Evolutionary conservation across 768 basidiomycete genomes (phyloP), one percentile per base, ranked within the genome.

Genomic region (Stropharia rugosoannulata): DNA sequence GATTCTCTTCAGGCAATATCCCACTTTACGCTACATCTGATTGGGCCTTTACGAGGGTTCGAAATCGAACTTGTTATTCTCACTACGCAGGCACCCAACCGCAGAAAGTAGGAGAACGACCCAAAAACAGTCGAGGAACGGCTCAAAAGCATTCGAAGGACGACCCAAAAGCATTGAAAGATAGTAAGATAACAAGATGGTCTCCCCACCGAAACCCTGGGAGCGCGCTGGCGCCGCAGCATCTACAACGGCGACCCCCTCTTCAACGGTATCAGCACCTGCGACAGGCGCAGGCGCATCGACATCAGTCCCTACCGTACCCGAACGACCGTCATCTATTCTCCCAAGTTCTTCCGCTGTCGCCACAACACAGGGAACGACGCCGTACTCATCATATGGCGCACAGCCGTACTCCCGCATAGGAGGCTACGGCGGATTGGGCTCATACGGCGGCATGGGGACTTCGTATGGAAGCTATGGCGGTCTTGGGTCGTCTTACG

Each of bases 171-270:
- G 22, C 22, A 22, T 22, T 22, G 1, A 4, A 22, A 22, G 29
- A 7, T n/a, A 43, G n/a, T 1, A 16, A 43, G 8, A 22, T n/a
- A 43, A 38, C 19, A 38, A 10, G 18, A 92, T 93, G 90, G 84
- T 80, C 37, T 90, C 91, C 18, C 92, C 92, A 46, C 92, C 91
- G 67, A 94, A 93, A 69, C 93, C 92, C 61, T 95, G 92, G 93
- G 93, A 95, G 70, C 81, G 85, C 51, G 74, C 73, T 41, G 80
- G 81, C 7, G 72, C 74, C 44, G 64, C 70, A 38, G 71, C 68
- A 25, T 49, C 72, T 38, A 37, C 72, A 49, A 22, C 74, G 15
- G 46, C 68, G 29, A 47, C 68, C 55, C 19, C 73, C 27, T 37
- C 73, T 11, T 7, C 62, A 27, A 16, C 63, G 49, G 4, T 60